Percentiles rank a stretch among this genome's conserved stretches.
Evolutionary conservation across 495 filamentous ascomycete genomes (phyloP).

Genomic region (Annulohypoxylon nitens): DNA sequence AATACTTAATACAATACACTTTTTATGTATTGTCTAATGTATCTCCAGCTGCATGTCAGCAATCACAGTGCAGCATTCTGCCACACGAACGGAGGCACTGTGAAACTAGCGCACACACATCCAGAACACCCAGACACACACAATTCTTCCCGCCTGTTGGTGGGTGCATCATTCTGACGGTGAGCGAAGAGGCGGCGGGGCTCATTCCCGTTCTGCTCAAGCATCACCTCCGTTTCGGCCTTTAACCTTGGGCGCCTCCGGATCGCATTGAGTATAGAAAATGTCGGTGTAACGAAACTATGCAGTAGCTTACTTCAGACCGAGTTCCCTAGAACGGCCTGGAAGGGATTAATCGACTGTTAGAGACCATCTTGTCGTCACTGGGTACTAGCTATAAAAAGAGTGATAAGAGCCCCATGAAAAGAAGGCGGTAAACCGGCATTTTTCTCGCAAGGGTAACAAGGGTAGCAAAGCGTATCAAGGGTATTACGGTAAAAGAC

Average conservation of each 20-base stretch:
- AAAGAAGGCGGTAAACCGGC: constrained; percentile 33
- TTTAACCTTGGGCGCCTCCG: constrained; percentile 21
- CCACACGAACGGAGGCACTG: constrained; percentile 40
- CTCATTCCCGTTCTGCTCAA: constrained; percentile 34
- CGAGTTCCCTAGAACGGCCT: constrained; percentile 26
- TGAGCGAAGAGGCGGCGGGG: constrained; percentile 34
- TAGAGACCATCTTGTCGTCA: constrained; percentile 33
- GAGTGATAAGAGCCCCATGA: constrained; percentile 31
- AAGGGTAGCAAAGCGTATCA: constrained; percentile 6
- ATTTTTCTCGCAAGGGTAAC: not conserved
- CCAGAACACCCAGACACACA: constrained; percentile 3
- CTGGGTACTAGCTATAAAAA: constrained; percentile 26
- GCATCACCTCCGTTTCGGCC: constrained; percentile 37
- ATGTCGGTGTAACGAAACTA: constrained; percentile 45
- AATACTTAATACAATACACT: not conserved
- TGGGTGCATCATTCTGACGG: constrained; percentile 48
- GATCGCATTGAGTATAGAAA: constrained; percentile 29
- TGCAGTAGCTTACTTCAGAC: constrained; percentile 37
- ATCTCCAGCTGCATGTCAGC: constrained; percentile 50
- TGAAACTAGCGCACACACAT: constrained; percentile 34
- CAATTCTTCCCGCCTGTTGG: constrained; percentile 19
- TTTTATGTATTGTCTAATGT: not conserved
- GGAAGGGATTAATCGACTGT: constrained; percentile 12
- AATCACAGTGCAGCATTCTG: constrained; percentile 39
- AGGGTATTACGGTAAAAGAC: constrained; percentile 19